Base-by-base conservation (phyloP, 2,329 filamentous ascomycete genomes). In the Talaromyces sp. region DNA sequence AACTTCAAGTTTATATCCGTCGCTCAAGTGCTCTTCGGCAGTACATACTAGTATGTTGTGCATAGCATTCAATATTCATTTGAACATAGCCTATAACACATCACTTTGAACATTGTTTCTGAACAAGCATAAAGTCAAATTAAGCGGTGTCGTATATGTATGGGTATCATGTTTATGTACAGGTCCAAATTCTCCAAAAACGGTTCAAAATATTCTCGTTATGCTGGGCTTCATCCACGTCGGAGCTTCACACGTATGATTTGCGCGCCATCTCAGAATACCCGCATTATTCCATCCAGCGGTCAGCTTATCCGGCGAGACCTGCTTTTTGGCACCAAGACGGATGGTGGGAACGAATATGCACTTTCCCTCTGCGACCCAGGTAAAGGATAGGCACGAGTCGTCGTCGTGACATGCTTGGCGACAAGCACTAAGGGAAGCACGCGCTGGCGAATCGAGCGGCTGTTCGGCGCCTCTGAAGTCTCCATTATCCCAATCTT, bases 401-500 rank as follows among this genome's bases (percentile, higher is more conserved):
- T 54, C 42, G 48, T 60, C 52, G 4, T 60, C 51, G 33, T 67
- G 63, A 47, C 65, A 69, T 14, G 62, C 61, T 14, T 42, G 35
- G 8, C 57, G 54, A 41, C 71, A 74, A 14, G 65, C 61, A 3
- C 67, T 59, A 37, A 67, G 49, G 9, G 67, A 72, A 8, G 37
- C 46, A 47, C 73, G 66, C n/a, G 61, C 58, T 3, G 61, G 56
- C 2, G 61, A 62, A 11, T 66, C 59, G 14, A 61, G 55, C 11
- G 65, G 60, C 39, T 70, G 62, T 20, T 60, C 60, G 32, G 62
- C 63, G 16, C 67, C 64, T 20, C 66, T 65, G 64, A 65, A 72
- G n/a, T 67, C 69, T 10, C 60, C 64, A 47, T 73, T 75, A 50
- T 70, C 64, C 71, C 71, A 73, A 44, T 72, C 60, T 4, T 52